Conservation (phyloP, 1,139 yeast species). For the Tardiomyces depauwii region DNA sequence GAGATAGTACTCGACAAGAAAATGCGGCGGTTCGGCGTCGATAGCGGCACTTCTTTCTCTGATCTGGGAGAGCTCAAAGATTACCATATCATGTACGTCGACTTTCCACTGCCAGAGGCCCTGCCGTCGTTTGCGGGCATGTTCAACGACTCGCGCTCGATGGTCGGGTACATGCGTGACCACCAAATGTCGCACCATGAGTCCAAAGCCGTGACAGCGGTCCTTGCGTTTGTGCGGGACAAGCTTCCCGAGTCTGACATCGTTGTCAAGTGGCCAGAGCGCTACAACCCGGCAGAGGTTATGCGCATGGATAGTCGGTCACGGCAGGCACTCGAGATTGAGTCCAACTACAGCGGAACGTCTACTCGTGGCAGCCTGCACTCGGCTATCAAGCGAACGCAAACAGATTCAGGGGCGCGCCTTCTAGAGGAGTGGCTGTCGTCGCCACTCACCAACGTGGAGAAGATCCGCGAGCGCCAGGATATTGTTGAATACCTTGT, state of each 20-base stretch:
- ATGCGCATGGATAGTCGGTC: conserved; percentile 81
- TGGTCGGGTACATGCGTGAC: background rate
- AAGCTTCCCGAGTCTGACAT: conserved; percentile 43
- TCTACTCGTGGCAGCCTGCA: conserved; percentile 59
- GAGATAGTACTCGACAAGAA: conserved; percentile 45
- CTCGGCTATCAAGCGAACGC: conserved; percentile 57
- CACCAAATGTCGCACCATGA: conserved; percentile 19
- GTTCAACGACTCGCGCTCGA: conserved; percentile 25
- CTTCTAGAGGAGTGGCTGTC: conserved; percentile 70
- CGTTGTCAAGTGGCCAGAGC: conserved; percentile 41
- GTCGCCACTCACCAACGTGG: conserved; percentile 58
- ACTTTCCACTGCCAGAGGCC: conserved; percentile 23
- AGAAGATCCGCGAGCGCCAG: conserved; percentile 51
- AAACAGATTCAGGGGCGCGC: conserved; percentile 74
- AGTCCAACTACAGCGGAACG: conserved; percentile 44
- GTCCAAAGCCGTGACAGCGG: conserved; percentile 41
- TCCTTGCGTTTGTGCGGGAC: conserved; percentile 45
- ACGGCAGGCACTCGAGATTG: conserved; percentile 68
- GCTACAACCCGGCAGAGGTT: conserved; percentile 37
- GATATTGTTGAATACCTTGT: conserved; percentile 45
- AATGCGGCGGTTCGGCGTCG: conserved; percentile 21
- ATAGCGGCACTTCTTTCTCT: conserved; percentile 42
- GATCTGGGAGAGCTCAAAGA: conserved; percentile 50
- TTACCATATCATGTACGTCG: conserved; percentile 43
- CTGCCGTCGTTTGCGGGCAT: conserved; percentile 22